Conservation (phyloP, 805 yeast genomes). For the Pichia exigua region DNA sequence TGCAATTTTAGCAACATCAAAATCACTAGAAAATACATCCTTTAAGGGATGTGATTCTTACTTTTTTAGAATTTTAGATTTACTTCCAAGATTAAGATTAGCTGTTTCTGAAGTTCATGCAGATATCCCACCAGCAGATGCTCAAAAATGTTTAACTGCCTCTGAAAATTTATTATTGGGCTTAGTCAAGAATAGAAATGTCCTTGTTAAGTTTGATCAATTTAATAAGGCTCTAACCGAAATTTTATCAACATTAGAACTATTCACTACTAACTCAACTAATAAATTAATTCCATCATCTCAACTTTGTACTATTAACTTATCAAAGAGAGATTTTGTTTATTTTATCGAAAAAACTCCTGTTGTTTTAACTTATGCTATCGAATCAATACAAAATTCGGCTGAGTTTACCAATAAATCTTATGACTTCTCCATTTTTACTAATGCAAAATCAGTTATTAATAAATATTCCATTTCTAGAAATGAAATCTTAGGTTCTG, state of each 20-base stretch:
- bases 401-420: constrained; percentile 3
- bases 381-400: constrained; percentile 12
- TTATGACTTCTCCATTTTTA: constrained; percentile 13
- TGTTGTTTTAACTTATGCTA: constrained; percentile 30
- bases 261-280: not conserved
- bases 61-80: constrained; percentile 66
- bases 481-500: constrained; percentile 12
- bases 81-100: constrained; percentile 71
- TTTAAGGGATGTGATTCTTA: constrained; percentile 38
- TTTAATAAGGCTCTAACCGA: constrained; percentile 8
- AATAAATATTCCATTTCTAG: constrained; percentile 1
- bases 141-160: constrained; percentile 69
- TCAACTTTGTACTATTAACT: not conserved
- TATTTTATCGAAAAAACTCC: constrained; percentile 29
- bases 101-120: constrained; percentile 52
- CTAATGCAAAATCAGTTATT: constrained; percentile 23
- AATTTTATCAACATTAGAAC: constrained; percentile 6
- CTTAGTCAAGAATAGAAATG: constrained; percentile 45
- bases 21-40: constrained; percentile 33
- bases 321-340: not conserved
- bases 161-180: constrained; percentile 62
- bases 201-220: constrained; percentile 31
- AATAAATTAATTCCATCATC: not conserved
- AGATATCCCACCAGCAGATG: constrained; percentile 69
- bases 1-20: constrained; percentile 48